phyloP scores from a whole-genome alignment of 441 rosid species.

The Bocquillonia castaneifolia region DNA sequence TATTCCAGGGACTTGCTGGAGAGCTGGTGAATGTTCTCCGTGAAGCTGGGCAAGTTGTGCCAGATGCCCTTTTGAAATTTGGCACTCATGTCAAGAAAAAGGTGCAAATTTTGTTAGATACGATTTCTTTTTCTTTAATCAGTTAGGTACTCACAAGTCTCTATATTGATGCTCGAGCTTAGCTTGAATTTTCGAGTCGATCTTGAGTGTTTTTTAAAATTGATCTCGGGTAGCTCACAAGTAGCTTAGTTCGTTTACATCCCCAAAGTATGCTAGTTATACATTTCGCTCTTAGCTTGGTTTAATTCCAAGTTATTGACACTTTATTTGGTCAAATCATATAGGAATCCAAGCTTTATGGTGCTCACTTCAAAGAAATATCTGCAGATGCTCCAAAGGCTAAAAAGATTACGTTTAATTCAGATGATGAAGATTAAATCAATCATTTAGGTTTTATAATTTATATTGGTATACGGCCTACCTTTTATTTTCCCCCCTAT shows the following conservation, averaged over 20 bases:
- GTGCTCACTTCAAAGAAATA: conserved; percentile 88
- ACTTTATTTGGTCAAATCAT: neutral
- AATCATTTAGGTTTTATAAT: neutral
- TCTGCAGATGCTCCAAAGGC: conserved; percentile 89
- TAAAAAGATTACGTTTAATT: conserved; percentile 65
- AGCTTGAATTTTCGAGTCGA: too few species aligned
- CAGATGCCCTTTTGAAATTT: conserved; percentile 71
- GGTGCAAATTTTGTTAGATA: conserved; percentile 35
- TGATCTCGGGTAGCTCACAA: too few species aligned
- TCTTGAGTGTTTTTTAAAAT: too few species aligned
- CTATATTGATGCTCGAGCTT: too few species aligned
- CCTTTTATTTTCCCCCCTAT: too few species aligned
- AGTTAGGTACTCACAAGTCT: too few species aligned
- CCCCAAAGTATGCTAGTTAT: neutral
- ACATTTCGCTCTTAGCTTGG: neutral
- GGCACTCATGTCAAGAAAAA: conserved; percentile 98
- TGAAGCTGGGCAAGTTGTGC: conserved; percentile 89
- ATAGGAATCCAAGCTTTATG: conserved; percentile 90
- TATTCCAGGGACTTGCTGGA: conserved; percentile 75
- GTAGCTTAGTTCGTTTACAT: too few species aligned
- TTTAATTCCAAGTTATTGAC: neutral
- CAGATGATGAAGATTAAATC: conserved; percentile 72
- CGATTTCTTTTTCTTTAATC: too few species aligned
- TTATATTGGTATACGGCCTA: neutral
- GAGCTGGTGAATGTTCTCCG: conserved; percentile 90